Base-by-base conservation (phyloP, 495 filamentous ascomycete species). In the Amniculicola lignicola region DNA sequence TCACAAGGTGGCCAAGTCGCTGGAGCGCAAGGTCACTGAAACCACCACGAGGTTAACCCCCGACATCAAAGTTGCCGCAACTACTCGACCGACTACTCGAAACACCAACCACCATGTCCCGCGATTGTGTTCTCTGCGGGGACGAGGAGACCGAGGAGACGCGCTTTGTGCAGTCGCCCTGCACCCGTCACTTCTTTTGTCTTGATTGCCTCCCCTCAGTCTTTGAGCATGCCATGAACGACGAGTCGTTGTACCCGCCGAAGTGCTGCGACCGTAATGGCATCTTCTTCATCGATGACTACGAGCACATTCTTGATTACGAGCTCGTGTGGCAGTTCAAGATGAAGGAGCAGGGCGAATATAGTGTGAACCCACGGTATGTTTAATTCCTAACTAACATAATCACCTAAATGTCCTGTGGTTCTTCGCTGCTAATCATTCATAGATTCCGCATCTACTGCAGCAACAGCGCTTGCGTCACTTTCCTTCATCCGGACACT, bases 381-480 rank as follows among this genome's bases (percentile, higher is more conserved):
- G 54, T 43, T 24, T 15, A 2, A 18, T n/a, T 28, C 11, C 12
- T 24, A 11, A 12, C n/a, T 5, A 2, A 3, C 9, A 19, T 31
- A 28, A 10, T 27, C 16, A 42, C 11, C 4, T 35, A 39, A 22
- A 11, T n/a, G 4, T 14, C 42, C 21, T 21, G 14, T 19, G 4
- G 7, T 7, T 23, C 19, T 19, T 37, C 7, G 28, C 29, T 54
- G 11, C 27, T 35, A 39, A 24, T 25, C 4, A 7, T 15, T 19
- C 0, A n/a, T 19, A 58, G 59, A 25, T 57, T 37, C 19, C 59
- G 59, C 21, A 43, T 40, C 0, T 63, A 63, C 35, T 63, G 59
- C 21, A 48, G 40, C 4, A 45, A 43, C 27, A 33, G 16, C 4
- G 15, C 31, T 4, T 63, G 59, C 54, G 21, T 35, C 5, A 23